Evolutionary conservation across 768 basidiomycete genomes (phyloP).

Genomic region (Lenzites betulinus): DNA sequence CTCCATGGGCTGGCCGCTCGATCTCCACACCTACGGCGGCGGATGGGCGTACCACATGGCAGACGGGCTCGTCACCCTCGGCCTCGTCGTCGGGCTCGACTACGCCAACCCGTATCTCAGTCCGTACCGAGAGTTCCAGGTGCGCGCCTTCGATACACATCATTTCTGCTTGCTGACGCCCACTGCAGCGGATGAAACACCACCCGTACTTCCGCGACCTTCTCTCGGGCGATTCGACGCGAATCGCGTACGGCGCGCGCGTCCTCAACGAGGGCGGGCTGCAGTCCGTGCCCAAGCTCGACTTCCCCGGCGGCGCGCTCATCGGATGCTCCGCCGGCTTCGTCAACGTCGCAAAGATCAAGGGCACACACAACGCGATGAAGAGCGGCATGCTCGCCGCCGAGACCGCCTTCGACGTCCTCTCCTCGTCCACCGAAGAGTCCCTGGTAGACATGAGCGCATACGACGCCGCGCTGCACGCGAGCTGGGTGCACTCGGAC

Average conservation of each 20-base stretch:
- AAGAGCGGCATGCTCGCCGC: conserved; percentile 98
- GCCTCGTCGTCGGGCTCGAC: conserved; percentile 91
- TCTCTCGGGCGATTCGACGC: conserved; percentile 67
- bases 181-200: conserved; percentile 85
- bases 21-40: conserved; percentile 82
- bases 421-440: conserved; percentile 36
- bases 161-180: conserved; percentile 22
- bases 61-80: conserved; percentile 84
- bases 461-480: conserved; percentile 69
- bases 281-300: conserved; percentile 82
- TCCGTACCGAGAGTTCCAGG: conserved; percentile 93
- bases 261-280: conserved; percentile 92
- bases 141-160: conserved; percentile 33
- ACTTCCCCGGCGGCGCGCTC: conserved; percentile 93
- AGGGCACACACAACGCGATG: conserved; percentile 99
- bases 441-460: conserved; percentile 60
- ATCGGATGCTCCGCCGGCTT: conserved; percentile 97
- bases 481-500: conserved; percentile 86
- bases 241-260: conserved; percentile 90
- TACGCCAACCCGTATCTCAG: conserved; percentile 92
- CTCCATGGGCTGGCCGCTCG: conserved; percentile 92
- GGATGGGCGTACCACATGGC: conserved; percentile 97
- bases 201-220: conserved; percentile 90
- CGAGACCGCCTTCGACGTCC: conserved; percentile 74
- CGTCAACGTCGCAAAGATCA: conserved; percentile 96